phyloP scores from a whole-genome alignment of 495 filamentous ascomycete species.

The Podospora pseudoanserina region DNA sequence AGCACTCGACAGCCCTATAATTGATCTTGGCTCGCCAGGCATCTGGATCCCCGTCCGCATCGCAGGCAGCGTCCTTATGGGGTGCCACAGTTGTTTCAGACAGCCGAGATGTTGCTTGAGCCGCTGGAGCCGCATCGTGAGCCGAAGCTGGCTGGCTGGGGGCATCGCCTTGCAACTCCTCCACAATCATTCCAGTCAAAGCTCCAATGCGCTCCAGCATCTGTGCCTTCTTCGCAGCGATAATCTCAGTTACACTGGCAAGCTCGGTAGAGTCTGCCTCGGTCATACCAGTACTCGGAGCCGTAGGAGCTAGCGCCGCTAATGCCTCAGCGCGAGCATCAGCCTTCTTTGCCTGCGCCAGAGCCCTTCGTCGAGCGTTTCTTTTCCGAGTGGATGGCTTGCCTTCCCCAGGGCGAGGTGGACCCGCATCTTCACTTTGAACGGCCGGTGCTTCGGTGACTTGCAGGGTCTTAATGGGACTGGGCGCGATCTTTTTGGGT shows the following conservation, averaged over 20 bases:
- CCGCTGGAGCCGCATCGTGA: background rate
- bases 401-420: constrained; percentile 34
- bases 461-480: background rate
- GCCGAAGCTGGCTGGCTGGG: background rate
- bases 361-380: constrained; percentile 40
- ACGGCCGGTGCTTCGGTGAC: background rate
- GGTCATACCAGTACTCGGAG: background rate
- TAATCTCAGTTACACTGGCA: background rate
- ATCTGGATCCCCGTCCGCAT: constrained; percentile 37
- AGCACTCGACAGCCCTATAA: constrained; percentile 76
- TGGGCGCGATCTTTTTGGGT: background rate
- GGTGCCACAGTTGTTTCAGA: background rate
- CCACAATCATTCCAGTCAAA: background rate
- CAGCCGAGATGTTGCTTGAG: background rate
- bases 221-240: constrained; percentile 26
- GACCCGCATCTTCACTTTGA: background rate
- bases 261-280: background rate
- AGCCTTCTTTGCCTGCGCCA: constrained; percentile 25
- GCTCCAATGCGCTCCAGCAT: constrained; percentile 19
- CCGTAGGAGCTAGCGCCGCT: background rate
- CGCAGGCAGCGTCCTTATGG: constrained; percentile 4
- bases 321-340: constrained; percentile 8
- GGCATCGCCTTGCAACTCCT: background rate
- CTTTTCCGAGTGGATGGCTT: constrained; percentile 38
- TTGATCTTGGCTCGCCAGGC: constrained; percentile 72